phyloP scores from a whole-genome alignment of 371 early-diverging fungal genomes.

The Mucor piriformis region DNA sequence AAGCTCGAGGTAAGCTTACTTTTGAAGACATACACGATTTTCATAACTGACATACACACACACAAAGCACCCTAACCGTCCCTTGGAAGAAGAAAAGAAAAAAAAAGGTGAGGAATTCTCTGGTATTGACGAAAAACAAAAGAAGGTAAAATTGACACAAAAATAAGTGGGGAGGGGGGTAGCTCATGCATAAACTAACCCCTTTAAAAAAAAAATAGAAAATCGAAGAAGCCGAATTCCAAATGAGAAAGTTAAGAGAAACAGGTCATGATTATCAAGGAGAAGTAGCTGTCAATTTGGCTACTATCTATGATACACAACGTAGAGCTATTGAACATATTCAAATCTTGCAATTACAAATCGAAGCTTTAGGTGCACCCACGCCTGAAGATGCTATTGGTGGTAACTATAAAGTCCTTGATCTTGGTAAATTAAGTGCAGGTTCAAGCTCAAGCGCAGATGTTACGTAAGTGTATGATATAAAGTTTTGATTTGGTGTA shows the following conservation, averaged over 20 bases:
- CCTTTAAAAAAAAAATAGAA: constrained; percentile 33
- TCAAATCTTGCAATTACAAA: constrained; percentile 57
- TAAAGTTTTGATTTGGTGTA: background rate
- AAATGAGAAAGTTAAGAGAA: constrained; percentile 42
- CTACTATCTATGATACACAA: constrained; percentile 65
- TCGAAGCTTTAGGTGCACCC: constrained; percentile 62
- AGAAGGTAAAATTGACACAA: constrained; percentile 32
- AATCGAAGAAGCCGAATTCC: constrained; percentile 59
- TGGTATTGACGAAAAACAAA: constrained; percentile 49
- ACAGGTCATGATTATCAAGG: constrained; percentile 23
- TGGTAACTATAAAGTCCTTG: constrained; percentile 29
- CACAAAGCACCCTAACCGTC: constrained; percentile 49
- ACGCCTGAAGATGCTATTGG: constrained; percentile 27
- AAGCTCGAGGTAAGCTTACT: constrained; percentile 42
- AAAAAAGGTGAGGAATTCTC: constrained; percentile 59
- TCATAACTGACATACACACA: background rate
- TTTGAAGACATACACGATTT: too few species aligned
- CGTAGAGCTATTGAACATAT: constrained; percentile 70
- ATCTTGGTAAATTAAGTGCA: constrained; percentile 1
- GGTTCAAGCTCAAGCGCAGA: background rate
- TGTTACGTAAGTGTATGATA: background rate
- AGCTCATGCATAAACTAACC: too few species aligned
- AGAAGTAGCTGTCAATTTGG: constrained; percentile 38
- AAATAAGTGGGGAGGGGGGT: too few species aligned
- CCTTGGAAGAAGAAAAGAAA: constrained; percentile 64